Conservation (phyloP, 2,329 filamentous ascomycete species). For the Dryadomyces quercus-mongolicae region DNA sequence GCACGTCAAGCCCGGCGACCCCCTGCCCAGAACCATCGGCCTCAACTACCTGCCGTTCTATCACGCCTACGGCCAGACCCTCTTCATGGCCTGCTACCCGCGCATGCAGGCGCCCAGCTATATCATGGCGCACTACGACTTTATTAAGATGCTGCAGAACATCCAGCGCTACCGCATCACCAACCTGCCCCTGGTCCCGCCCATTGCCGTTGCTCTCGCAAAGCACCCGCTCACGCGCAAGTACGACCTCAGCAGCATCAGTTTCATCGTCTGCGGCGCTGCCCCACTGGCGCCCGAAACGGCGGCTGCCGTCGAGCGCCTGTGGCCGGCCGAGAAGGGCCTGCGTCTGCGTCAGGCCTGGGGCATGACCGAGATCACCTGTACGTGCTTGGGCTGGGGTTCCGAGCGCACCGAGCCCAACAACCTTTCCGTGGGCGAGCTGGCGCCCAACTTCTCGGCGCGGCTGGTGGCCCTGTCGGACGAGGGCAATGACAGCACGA, state of each 20-base stretch:
- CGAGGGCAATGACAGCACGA: constrained; percentile 20
- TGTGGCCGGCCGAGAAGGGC: constrained; percentile 30
- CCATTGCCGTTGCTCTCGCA: constrained; percentile 59
- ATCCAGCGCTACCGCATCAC: constrained; percentile 60
- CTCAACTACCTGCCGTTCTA: constrained; percentile 69
- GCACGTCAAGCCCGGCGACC: constrained; percentile 19
- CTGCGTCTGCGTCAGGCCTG: constrained; percentile 52
- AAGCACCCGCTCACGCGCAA: constrained; percentile 56
- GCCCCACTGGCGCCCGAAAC: constrained; percentile 54
- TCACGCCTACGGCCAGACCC: constrained; percentile 61
- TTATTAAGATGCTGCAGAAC: constrained; percentile 55
- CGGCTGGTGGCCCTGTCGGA: constrained; percentile 51
- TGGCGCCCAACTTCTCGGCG: constrained; percentile 56
- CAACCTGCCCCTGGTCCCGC: constrained; percentile 55
- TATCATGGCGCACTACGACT: constrained; percentile 69
- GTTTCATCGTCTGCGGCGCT: constrained; percentile 49
- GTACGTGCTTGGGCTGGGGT: constrained; percentile 55
- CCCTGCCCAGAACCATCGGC: constrained; percentile 16
- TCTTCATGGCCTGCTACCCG: constrained; percentile 49
- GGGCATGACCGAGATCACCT: constrained; percentile 81
- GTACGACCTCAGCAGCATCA: constrained; percentile 57
- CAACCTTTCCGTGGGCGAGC: constrained; percentile 45
- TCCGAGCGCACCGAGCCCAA: constrained; percentile 26
- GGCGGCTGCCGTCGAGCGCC: constrained; percentile 41
- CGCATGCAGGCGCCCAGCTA: constrained; percentile 55